Evolutionary conservation across 139 green algal species (phyloP), one percentile per base, ranked within the genome.

Genomic region (Ulvella scutata): DNA sequence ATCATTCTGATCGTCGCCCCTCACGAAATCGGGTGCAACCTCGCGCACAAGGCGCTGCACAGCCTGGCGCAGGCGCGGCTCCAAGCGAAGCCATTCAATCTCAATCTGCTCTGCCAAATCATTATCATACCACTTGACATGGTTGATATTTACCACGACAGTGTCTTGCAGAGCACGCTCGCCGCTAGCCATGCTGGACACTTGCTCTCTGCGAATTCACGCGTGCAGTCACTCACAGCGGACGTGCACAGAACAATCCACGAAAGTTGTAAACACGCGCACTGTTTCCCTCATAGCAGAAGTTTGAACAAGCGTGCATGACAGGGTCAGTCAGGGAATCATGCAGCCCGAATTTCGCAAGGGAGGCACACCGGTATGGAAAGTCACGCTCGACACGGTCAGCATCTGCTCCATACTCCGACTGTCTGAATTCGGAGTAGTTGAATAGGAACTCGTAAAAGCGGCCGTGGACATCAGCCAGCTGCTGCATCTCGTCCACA

Each of bases 11-110:
- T 67, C 51, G 33, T 67, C 51, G 33, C 51, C 51, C 33, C 33
- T 67, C 3, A 84, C 78, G 35, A 86, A 88, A 20, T 85, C 79
- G 10, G 84, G 86, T 20, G 88, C 75, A 72, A 92, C 79, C 72
- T 88, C 43, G 26, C 82, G 81, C 31, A 97, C 86, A 76, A 97
- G 88, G 4, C 84, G 44, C 74, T 90, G 82, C 38, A 96, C 75
- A 3, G 86, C 86, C 7, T 84, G 72, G 37, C 89, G 83, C 73
- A 98, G 78, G 9, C 84, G 85, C 3, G 87, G 84, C 81, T 98
- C 91, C 34, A 96, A 78, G 1, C 84, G 84, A 74, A 86, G 87
- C 72, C 78, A 81, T 4, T 78, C 76, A 43, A 77, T 75, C 0
- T 35, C 60, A 9, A 85, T 72, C 62, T 85, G 77, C 20, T 43